A percentile compares a stretch with the other conserved stretches of the same genome.
Conservation (phyloP, 2,329 filamentous ascomycete species). For the Pochonia chlamydosporia region DNA sequence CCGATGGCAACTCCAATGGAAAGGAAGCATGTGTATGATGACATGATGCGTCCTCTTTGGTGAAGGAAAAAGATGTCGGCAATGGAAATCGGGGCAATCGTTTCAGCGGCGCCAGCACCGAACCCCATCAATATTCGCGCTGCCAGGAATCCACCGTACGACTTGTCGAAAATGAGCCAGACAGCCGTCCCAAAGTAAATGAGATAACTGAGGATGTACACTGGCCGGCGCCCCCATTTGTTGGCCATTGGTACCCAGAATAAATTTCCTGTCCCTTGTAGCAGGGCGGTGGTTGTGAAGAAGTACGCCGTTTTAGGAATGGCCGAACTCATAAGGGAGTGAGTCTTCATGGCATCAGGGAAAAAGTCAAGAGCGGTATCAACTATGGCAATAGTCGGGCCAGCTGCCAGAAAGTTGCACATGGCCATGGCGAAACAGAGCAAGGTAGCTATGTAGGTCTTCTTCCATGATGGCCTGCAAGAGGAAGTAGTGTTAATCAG, state of each 20-base stretch:
- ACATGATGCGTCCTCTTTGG: constrained; percentile 46
- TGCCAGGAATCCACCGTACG: constrained; percentile 35
- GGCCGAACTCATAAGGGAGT: constrained; percentile 21
- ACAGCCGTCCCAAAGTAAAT: constrained; percentile 35
- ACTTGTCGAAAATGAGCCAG: constrained; percentile 37
- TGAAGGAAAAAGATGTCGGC: constrained; percentile 53
- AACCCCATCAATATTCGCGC: constrained; percentile 47
- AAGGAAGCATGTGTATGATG: constrained; percentile 35
- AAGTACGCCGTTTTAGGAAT: constrained; percentile 45
- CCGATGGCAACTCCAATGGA: constrained; percentile 37
- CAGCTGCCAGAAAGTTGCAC: constrained; percentile 52
- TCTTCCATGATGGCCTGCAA: constrained; percentile 36
- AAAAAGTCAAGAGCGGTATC: constrained; percentile 41
- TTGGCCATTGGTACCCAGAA: constrained; percentile 40
- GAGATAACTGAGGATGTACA: constrained; percentile 37
- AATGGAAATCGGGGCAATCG: constrained; percentile 44
- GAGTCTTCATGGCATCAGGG: constrained; percentile 24
- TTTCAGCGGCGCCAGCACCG: constrained; percentile 47
- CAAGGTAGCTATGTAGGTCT: constrained; percentile 42
- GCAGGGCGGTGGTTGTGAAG: constrained; percentile 44
- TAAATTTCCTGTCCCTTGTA: constrained; percentile 42
- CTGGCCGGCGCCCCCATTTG: constrained; percentile 38
- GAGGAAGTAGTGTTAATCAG: constrained; percentile 5
- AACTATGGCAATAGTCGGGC: constrained; percentile 45
- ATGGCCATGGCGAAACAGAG: constrained; percentile 49